Evolutionary conservation across 2,329 filamentous ascomycete species (phyloP).

Genomic region (Metarhizium robertsii): DNA sequence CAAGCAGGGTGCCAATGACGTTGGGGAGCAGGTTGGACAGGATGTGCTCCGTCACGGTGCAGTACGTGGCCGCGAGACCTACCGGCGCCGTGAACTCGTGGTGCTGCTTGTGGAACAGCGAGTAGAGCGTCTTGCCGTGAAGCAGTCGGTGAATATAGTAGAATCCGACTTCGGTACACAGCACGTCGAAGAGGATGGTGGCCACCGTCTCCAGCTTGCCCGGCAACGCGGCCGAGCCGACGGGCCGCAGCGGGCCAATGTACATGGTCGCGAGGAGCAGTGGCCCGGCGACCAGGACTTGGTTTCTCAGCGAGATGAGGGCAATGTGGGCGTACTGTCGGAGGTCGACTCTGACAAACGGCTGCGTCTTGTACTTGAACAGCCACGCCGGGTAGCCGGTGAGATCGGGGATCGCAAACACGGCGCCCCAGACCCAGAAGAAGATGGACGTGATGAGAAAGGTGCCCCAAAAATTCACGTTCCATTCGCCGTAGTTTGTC

Average conservation of each 20-base stretch:
- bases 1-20: conserved; percentile 17
- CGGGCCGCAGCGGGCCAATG: background rate
- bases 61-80: conserved; percentile 40
- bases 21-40: conserved; percentile 39
- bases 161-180: conserved; percentile 31
- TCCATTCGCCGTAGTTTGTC: conserved; percentile 12
- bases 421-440: conserved; percentile 29
- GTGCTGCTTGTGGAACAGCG: conserved; percentile 39
- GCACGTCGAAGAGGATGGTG: conserved; percentile 8
- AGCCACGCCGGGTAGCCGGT: conserved; percentile 31
- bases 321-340: conserved; percentile 8
- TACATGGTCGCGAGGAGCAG: background rate
- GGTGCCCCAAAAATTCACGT: conserved; percentile 27
- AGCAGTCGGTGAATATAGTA: conserved; percentile 42
- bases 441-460: conserved; percentile 26
- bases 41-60: conserved; percentile 40
- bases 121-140: conserved; percentile 34
- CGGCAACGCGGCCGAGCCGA: conserved; percentile 3
- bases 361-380: conserved; percentile 38
- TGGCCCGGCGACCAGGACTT: conserved; percentile 20
- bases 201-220: conserved; percentile 2
- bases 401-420: conserved; percentile 29
- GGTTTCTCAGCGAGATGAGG: conserved; percentile 33
- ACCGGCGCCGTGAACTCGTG: conserved; percentile 43
- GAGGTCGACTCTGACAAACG: conserved; percentile 22